Evolutionary conservation across 2,329 filamentous ascomycete genomes (phyloP), one percentile per base, ranked within the genome.

Genomic region (Iodosphaeria phyllophila): DNA sequence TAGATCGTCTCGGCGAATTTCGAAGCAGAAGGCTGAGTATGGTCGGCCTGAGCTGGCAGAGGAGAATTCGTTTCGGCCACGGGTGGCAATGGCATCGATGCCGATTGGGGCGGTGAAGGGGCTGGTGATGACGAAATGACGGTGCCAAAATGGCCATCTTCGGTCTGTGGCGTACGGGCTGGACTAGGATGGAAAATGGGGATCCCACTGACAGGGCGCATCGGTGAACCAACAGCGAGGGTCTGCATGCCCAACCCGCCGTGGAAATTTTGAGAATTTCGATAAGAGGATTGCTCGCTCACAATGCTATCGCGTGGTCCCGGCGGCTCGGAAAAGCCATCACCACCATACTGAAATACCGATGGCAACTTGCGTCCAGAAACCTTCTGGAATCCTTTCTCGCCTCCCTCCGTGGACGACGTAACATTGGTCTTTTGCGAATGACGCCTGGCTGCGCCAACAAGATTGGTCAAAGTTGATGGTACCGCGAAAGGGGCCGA

Each of bases 171-270:
- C 4, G 65, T 70, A 27, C 69, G 60, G 11, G 63, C 68, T 10
- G 73, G 73, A n/a, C 72, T 65, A n/a, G 65, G 60, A 32, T 69
- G 58, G 40, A 71, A 60, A 16, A 71, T 52, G n/a, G 63, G 58
- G 4, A 70, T 49, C 7, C 67, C 65, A 38, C 66, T 71, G 27
- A 64, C 57, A 16, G 64, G 64, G 22, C 64, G 56, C 62, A 70
- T 70, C 5, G 64, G 63, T 6, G 56, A 50, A 11, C 64, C 65
- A 7, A 70, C 49, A 6, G 65, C 57, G 17, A 69, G 45, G 28
- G 54, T 54, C 21, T 40, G 48, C 7, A 47, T 41, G 7, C 37
- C 35, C 3, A 38, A 32, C 19, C 41, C 38, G 24, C 38, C 38
- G 18, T 56, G 43, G 27, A 52, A 59, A 13, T 52, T 51, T 27